These are phyloP conservation scores for Arthrocladium fulminans DNA, from an alignment of 2,329 filamentous ascomycete species.

Conservation along the genomic window DNA sequence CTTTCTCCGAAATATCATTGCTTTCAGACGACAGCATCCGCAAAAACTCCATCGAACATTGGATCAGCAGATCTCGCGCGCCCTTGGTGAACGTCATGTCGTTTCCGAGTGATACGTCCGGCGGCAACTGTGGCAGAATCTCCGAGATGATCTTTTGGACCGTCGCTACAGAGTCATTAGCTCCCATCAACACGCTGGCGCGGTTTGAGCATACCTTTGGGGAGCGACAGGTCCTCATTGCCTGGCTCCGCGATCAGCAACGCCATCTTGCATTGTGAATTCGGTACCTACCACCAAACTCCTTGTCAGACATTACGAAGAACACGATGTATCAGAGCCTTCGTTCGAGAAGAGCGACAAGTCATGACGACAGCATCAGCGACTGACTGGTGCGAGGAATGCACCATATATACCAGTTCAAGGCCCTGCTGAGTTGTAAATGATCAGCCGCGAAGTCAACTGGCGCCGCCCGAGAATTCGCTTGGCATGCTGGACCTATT, in stretches of 20 bases:
- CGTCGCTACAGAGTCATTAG: slow-evolving; percentile 42
- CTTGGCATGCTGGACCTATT: background rate
- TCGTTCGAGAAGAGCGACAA: background rate
- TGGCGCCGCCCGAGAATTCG: background rate
- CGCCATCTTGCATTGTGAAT: background rate
- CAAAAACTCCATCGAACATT: slow-evolving; percentile 99
- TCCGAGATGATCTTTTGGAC: slow-evolving; percentile 84
- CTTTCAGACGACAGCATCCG: slow-evolving; percentile 97
- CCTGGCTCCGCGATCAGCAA: slow-evolving; percentile 28
- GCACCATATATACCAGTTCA: background rate
- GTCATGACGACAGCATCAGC: slow-evolving; percentile 9
- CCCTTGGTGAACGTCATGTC: slow-evolving; percentile 68
- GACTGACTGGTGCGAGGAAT: background rate
- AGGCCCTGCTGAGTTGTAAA: background rate
- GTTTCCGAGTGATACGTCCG: slow-evolving; percentile 45
- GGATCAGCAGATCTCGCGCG: slow-evolving; percentile 86
- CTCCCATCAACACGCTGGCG: background rate
- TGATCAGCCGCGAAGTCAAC: background rate
- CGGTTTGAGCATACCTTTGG: slow-evolving; percentile 40
- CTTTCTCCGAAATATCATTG: slow-evolving; percentile 97
- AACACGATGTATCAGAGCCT: background rate
- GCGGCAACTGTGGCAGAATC: slow-evolving; percentile 55
- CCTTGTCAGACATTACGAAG: slow-evolving; percentile 44
- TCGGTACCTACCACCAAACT: slow-evolving; percentile 33
- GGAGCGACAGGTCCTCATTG: slow-evolving; percentile 52